Evolutionary conservation across 441 rosid genomes (phyloP), one percentile per base, ranked within the genome.

Genomic region (Rhodomyrtus psidioides): DNA sequence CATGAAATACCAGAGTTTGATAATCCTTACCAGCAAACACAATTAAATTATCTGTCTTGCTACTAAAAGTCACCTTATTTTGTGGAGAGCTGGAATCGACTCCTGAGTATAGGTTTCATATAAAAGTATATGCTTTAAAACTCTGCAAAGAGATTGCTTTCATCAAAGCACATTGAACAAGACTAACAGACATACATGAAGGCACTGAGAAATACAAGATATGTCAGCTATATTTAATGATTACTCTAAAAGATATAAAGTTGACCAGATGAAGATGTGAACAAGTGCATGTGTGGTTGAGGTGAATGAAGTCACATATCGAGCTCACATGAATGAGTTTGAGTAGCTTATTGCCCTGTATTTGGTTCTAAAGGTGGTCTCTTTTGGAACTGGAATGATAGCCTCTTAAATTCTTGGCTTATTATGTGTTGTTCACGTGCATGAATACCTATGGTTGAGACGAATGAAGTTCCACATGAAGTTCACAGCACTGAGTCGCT

Each of bases 71-170:
- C 62, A 97, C 99, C 98, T 94, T 92, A 97, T 95, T 88, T 94
- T 96, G 85, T 92, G 99, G 84, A 97, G 91, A 14, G 99, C 98
- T 27, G 99, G 97, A 90, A 97, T 92, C 10, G 98, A 96, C 74
- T 96, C 99, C 82, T 90, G 95, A 27, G 98, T 95, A 86, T 96
- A 97, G 74, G 99, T 96, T 85, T 95, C 99, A 34, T 94, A 95
- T 53, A 95, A 89, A 81, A 96, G 95, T 76, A 93, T 92, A 86
- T 96, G 95, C 93, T 97, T 98, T 89, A 96, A 87, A 86, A 94
- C 98, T 89, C 99, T 97, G 90, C 65, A 85, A 85, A 82, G 81
- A 23, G 84, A 55, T 39, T 75, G 53, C 53, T 75, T 24, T 46
- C 46, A 5, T 30, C 54, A 57, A 21, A 58, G 28, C 53, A 59